phyloP scores from a whole-genome alignment of 2,329 filamentous ascomycete genomes.

The Aspergillus calidoustus region DNA sequence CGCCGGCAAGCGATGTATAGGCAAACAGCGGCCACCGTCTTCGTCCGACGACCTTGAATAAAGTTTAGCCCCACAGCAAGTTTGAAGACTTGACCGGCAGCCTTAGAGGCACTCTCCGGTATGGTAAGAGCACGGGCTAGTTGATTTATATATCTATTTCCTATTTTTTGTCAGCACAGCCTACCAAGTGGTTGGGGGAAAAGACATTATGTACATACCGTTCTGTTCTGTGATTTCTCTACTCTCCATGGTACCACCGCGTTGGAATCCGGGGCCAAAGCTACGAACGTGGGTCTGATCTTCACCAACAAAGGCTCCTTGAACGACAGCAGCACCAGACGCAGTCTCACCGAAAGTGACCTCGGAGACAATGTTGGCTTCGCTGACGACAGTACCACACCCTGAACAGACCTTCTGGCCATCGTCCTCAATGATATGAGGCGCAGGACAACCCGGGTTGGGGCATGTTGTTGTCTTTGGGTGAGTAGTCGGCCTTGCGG shows the following conservation, averaged over 20 bases:
- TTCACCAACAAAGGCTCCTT: slow-evolving; percentile 85
- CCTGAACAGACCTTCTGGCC: slow-evolving; percentile 69
- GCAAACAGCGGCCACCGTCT: slow-evolving; percentile 86
- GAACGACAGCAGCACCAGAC: slow-evolving; percentile 83
- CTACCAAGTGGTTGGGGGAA: neutral
- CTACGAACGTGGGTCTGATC: slow-evolving; percentile 80
- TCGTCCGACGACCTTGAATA: slow-evolving; percentile 81
- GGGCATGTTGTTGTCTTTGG: slow-evolving; percentile 49
- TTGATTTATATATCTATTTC: slow-evolving; percentile 49
- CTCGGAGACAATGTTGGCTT: slow-evolving; percentile 89
- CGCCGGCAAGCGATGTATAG: slow-evolving; percentile 87
- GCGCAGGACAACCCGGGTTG: slow-evolving; percentile 51
- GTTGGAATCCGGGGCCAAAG: slow-evolving; percentile 53
- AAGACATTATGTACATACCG: slow-evolving; percentile 30
- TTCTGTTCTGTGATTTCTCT: slow-evolving; percentile 54
- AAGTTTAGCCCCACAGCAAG: slow-evolving; percentile 76
- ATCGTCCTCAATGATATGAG: slow-evolving; percentile 52
- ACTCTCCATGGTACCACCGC: slow-evolving; percentile 54
- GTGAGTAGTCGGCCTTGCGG: slow-evolving; percentile 39
- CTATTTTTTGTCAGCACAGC: slow-evolving; percentile 23
- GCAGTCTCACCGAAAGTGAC: slow-evolving; percentile 88
- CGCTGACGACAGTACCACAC: slow-evolving; percentile 83
- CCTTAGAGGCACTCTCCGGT: slow-evolving; percentile 66
- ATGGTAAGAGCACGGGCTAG: slow-evolving; percentile 47
- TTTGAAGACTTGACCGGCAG: slow-evolving; percentile 75